Evolutionary conservation across 2,329 filamentous ascomycete genomes (phyloP), one percentile per base, ranked within the genome.

Genomic region (Drechslerella stenobrocha): DNA sequence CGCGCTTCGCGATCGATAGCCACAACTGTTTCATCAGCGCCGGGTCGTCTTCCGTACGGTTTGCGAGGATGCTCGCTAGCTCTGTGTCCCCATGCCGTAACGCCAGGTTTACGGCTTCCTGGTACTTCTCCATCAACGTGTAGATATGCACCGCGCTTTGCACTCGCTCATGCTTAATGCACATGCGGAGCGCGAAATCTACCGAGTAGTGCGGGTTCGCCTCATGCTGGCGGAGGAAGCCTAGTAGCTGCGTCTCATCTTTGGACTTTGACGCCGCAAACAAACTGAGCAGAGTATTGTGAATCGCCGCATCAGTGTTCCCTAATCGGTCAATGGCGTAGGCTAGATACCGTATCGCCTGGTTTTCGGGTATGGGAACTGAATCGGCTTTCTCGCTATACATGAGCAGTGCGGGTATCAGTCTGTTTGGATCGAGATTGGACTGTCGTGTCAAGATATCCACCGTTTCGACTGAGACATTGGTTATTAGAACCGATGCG

Each of bases 101-200:
- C 0, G 93, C 93, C 2, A 98, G 83, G 74, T 96, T 89, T 2
- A 98, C 93, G 0, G 92, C 92, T 76, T 95, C 89, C 15, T 89
- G 83, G 75, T 95, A 96, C 76, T 97, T 90, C 0, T 87, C 87
- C 92, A 98, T 98, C 69, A 87, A 88, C 58, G 88, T 95, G 79
- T 97, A 98, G 70, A 98, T 96, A 76, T 97, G 91, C 3, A 97
- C 92, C 74, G 91, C 96, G 11, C 90, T 95, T 70, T 96, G 86
- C 0, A 96, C 91, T 44, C 93, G 87, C 72, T 91, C 86, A 77
- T 98, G 86, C 73, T 96, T 88, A 71, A 98, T 97, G 77, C 93
- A 98, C 9, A 97, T 82, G 9, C 93, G 87, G 26, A 98, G 84
- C 1, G 93, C 93, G 77, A 98, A 98, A 76, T 98, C 93, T 1